Evolutionary conservation across 257 asterid genomes (phyloP), one percentile per base, ranked within the genome.

Genomic region (Coffea eugenioides): DNA sequence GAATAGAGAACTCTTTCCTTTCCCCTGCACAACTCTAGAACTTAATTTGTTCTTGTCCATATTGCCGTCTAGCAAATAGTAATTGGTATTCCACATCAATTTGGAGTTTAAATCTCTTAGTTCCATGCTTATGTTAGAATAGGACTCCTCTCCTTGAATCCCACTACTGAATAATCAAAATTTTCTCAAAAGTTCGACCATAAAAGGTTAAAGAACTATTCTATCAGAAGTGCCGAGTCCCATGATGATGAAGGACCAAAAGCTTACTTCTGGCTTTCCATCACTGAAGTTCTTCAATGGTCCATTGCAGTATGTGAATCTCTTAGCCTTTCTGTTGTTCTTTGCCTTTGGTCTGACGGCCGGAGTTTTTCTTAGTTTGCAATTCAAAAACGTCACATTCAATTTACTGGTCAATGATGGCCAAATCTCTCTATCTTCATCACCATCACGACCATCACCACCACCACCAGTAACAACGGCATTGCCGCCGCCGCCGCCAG

Each of bases 311-410:
- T 75, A 88, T 11, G 56, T 80, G 9, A 87, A 80, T 80, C 87
- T 91, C 69, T 66, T 90, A 39, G 69, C 89, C 1, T 71, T 78
- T 34, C 57, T 85, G 61, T 71, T 91, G 80, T 81, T 89, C 81
- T 85, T 89, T 84, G 84, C 78, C 48, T 41, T 83, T 80, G 95
- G 95, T 77, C 76, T 93, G 67, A 82, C 97, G 0, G 67, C 86
- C 66, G 97, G 94, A 5, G 61, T 88, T 41, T 71, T 89, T 70
- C 69, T 89, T 45, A 90, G 92, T 77, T 86, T 87, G 84, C 91
- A 89, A 56, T 88, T 82, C 84, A 89, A 76, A 43, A 85, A 81
- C 77, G 80, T 89, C 75, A 87, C 92, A 0, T 83, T 93, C 82
- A 88, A 90, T 23, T 86, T 93, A 27, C 91, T 83, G 34, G 82